Base-by-base conservation (phyloP, 2,329 filamentous ascomycete genomes). In the Pseudogymnoascus sp. region DNA sequence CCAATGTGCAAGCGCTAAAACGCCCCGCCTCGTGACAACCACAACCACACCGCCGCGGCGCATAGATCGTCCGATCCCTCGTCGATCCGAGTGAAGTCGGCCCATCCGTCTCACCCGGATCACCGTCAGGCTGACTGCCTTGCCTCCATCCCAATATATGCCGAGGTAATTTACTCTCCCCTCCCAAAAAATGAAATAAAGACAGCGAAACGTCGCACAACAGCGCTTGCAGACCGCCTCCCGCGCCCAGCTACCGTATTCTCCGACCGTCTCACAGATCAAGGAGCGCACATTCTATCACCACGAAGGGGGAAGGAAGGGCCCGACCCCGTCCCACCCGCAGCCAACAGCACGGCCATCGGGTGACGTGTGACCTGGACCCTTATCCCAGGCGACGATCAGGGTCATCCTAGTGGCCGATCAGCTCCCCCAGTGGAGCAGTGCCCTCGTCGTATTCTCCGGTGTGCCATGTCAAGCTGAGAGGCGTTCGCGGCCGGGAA, bases 311-410 rank as follows among this genome's bases (percentile, higher is more conserved):
- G n/a, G 2, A 33, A 21, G n/a, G 48, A 48, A 55, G n/a, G 48
- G 48, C 48, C 48, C 48, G 48, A 21, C 27, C 48, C 44, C 48
- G n/a, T 55, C 29, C 48, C 48, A 55, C n/a, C 42, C 42, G n/a
- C 9, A 17, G 17, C 48, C 48, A 55, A 55, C 17, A 33, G 27
- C 29, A 33, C 48, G 27, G n/a, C 27, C 48, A 55, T 29, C 9
- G 29, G n/a, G 27, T 55, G 48, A 55, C 29, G 48, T 55, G 48
- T 55, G 29, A 55, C n/a, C 48, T 9, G 21, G 12, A 3, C n/a
- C 2, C 2, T 9, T 4, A 33, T 31, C 27, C 44, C 27, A 55
- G 8, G n/a, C 10, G 9, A 7, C 2, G 7, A 55, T 55, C 44
- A 17, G 2, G 4, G 4, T 25, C 27, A 51, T 31, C 44, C 44